phyloP scores from a whole-genome alignment of 2,329 filamentous ascomycete species.

The Arthroderma sp. region DNA sequence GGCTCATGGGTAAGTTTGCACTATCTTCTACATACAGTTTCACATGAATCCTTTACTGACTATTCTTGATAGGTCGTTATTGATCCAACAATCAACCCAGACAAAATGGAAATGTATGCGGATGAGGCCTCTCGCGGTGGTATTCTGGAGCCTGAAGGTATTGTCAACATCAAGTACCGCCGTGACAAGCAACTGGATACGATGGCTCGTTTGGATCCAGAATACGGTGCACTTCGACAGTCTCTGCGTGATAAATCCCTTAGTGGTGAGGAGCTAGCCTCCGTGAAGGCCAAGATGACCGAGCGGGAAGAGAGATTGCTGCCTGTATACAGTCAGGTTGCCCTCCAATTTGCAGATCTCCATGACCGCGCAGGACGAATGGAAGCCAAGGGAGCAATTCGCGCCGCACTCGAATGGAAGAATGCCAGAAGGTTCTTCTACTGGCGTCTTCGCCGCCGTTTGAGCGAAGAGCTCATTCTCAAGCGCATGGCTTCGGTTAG shows the following conservation, averaged over 20 bases:
- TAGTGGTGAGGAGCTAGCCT: slow-evolving; percentile 58
- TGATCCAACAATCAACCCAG: slow-evolving; percentile 93
- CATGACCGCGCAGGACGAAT: slow-evolving; percentile 96
- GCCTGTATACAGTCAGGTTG: slow-evolving; percentile 88
- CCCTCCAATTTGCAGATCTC: slow-evolving; percentile 91
- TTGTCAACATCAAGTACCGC: slow-evolving; percentile 96
- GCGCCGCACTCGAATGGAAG: slow-evolving; percentile 68
- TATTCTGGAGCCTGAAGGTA: slow-evolving; percentile 95
- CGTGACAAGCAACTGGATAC: slow-evolving; percentile 95
- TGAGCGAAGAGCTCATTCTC: slow-evolving; percentile 95
- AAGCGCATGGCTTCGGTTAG: slow-evolving; percentile 57
- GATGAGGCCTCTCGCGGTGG: slow-evolving; percentile 89
- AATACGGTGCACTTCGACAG: slow-evolving; percentile 73
- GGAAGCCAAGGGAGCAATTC: slow-evolving; percentile 93
- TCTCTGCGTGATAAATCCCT: slow-evolving; percentile 55
- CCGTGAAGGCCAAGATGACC: slow-evolving; percentile 72
- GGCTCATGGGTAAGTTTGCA: slow-evolving; percentile 65
- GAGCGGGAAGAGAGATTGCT: slow-evolving; percentile 77
- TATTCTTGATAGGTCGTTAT: slow-evolving; percentile 60
- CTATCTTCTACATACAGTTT: not conserved
- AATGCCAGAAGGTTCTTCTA: slow-evolving; percentile 96
- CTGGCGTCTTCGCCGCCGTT: slow-evolving; percentile 92
- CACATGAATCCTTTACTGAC: slow-evolving; percentile 1
- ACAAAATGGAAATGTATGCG: slow-evolving; percentile 98
- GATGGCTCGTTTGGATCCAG: slow-evolving; percentile 83